Conservation (phyloP, 345 rosid species). For the Capsella bursapastoris region DNA sequence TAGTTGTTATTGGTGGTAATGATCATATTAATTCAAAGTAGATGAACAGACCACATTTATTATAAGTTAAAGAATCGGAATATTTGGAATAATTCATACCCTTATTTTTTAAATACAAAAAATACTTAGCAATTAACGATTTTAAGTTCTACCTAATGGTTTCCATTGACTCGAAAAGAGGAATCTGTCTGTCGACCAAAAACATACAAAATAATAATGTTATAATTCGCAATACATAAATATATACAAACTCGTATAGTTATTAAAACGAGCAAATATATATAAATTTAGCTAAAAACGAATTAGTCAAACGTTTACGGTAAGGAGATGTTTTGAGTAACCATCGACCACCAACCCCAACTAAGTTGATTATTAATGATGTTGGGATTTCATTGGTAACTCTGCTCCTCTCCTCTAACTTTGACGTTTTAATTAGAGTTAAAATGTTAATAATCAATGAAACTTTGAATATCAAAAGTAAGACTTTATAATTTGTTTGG, state of each 20-base stretch:
- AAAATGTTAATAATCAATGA: background rate
- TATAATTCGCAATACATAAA: background rate
- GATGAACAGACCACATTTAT: constrained; percentile 16
- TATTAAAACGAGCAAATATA: background rate
- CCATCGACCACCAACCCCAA: constrained; percentile 27
- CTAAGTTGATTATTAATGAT: constrained; percentile 8
- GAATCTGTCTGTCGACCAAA: constrained; percentile 19
- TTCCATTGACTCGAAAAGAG: constrained; percentile 24
- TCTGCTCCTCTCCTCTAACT: background rate
- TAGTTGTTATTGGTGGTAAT: constrained; percentile 27
- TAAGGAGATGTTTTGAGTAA: constrained; percentile 14
- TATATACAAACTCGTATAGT: constrained; percentile 5
- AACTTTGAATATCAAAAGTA: background rate
- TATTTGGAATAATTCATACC: constrained; percentile 29
- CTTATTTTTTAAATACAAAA: background rate
- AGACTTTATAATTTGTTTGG: background rate
- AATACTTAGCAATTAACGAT: background rate
- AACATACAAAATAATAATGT: constrained; percentile 2
- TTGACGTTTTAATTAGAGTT: background rate
- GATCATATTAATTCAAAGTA: constrained; percentile 19
- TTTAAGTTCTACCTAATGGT: constrained; percentile 11
- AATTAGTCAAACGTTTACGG: constrained; percentile 20
- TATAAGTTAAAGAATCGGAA: constrained; percentile 1
- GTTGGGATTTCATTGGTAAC: constrained; percentile 17
- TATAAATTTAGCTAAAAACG: background rate